These are phyloP conservation scores for Tremella mesenterica DNA, from an alignment of 768 basidiomycete genomes.

Conservation along the genomic window DNA sequence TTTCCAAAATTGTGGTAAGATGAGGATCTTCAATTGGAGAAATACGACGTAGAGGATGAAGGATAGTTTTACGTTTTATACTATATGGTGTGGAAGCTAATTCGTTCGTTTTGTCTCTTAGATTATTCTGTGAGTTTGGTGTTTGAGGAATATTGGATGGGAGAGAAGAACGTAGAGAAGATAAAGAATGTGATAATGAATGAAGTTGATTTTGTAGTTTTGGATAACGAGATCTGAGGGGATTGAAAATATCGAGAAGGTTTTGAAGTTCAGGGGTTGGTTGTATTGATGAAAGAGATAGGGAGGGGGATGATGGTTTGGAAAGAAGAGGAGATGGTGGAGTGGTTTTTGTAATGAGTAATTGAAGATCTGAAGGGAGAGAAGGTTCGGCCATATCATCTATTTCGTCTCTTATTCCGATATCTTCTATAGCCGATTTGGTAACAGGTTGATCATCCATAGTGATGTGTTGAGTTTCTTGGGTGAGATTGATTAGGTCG, in stretches of 20 bases:
- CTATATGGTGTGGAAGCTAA: too few relatives aligned
- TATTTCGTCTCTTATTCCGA: too few relatives aligned
- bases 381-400: too few relatives aligned
- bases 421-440: too few relatives aligned
- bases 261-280: conserved; percentile 9
- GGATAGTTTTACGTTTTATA: too few relatives aligned
- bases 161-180: conserved; percentile 15
- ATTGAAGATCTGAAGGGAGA: too few relatives aligned
- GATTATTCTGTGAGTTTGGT: conserved; percentile 3
- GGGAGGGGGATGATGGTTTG: too few relatives aligned
- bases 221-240: conserved; percentile 14
- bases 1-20: conserved; percentile 31
- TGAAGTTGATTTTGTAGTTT: conserved; percentile 32
- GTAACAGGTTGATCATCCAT: too few relatives aligned
- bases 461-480: background rate
- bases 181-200: conserved; percentile 31
- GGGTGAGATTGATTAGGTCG: background rate
- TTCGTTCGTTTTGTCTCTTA: conserved; percentile 4
- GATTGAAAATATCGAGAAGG: conserved; percentile 21
- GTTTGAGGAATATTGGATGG: conserved; percentile 7
- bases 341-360: background rate
- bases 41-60: conserved; percentile 5
- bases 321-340: background rate
- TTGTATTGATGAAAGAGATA: too few relatives aligned
- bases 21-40: conserved; percentile 18